A percentile compares a stretch with the other conserved stretches of the same genome.
These are phyloP conservation scores for Phytophthora fragariae DNA, from an alignment of 352 stramenopile genomes.

Conservation along the genomic window DNA sequence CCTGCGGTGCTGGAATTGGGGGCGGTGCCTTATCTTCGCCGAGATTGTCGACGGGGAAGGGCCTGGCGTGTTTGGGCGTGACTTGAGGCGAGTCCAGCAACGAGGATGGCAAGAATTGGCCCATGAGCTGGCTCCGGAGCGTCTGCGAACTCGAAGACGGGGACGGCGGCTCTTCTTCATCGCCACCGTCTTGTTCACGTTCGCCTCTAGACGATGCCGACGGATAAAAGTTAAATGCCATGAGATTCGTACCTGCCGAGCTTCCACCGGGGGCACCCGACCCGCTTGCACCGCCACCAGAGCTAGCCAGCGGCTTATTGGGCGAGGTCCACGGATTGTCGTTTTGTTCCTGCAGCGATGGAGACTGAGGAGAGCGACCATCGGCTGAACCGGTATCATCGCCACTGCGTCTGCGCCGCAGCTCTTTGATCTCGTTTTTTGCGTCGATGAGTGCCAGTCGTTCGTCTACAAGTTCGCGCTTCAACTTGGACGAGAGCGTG, in stretches of 20 bases:
- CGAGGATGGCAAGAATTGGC: slow-evolving; percentile 79
- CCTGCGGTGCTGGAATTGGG: slow-evolving; percentile 19
- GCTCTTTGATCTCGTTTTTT: slow-evolving; percentile 69
- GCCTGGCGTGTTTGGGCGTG: slow-evolving; percentile 59
- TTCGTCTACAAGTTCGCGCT: slow-evolving; percentile 81
- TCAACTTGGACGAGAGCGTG: slow-evolving; percentile 67
- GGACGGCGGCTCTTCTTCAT: slow-evolving; percentile 64
- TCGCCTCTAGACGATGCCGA: slow-evolving; percentile 28
- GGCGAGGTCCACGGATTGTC: slow-evolving; percentile 64
- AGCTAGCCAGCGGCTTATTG: slow-evolving; percentile 39
- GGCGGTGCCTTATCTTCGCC: slow-evolving; percentile 45
- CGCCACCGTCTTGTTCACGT: slow-evolving; percentile 32
- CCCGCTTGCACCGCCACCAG: slow-evolving; percentile 20
- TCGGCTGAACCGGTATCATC: slow-evolving; percentile 29
- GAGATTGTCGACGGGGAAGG: slow-evolving; percentile 32
- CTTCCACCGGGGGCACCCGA: slow-evolving; percentile 20
- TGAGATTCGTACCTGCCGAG: slow-evolving; percentile 41
- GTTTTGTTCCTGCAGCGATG: slow-evolving; percentile 39
- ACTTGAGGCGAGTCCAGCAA: slow-evolving; percentile 85
- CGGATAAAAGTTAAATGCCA: slow-evolving; percentile 79
- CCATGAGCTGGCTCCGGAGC: slow-evolving; percentile 77
- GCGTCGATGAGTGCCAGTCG: slow-evolving; percentile 76
- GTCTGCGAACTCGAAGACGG: slow-evolving; percentile 65
- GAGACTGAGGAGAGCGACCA: slow-evolving; percentile 42
- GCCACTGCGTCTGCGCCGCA: slow-evolving; percentile 44